phyloP scores from a whole-genome alignment of 345 rosid genomes.

The Pistacia integerrima region DNA sequence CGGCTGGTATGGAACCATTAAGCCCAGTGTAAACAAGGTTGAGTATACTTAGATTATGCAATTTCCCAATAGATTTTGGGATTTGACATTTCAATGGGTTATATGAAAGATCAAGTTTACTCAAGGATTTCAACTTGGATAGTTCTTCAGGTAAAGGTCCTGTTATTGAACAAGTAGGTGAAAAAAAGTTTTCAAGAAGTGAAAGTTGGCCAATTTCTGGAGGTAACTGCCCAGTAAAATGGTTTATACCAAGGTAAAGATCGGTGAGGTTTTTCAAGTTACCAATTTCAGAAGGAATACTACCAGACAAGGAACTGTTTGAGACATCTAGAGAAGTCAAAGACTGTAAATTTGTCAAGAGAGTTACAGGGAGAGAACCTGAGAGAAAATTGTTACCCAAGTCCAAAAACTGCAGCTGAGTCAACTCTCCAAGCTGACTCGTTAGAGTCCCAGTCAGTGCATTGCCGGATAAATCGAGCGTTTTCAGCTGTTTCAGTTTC shows the following conservation, averaged over 20 bases:
- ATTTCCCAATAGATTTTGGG: constrained; percentile 58
- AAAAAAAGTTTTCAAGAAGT: constrained; percentile 48
- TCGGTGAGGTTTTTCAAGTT: constrained; percentile 54
- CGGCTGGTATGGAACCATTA: constrained; percentile 66
- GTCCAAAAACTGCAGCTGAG: constrained; percentile 57
- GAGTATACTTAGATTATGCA: constrained; percentile 49
- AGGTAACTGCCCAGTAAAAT: constrained; percentile 69
- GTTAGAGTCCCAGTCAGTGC: constrained; percentile 56
- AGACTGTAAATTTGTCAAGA: constrained; percentile 47
- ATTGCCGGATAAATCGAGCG: constrained; percentile 67
- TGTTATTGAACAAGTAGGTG: constrained; percentile 55
- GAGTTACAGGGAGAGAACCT: constrained; percentile 51
- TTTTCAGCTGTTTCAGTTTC: constrained; percentile 40
- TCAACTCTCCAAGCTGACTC: constrained; percentile 45
- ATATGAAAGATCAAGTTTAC: constrained; percentile 72
- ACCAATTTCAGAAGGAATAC: constrained; percentile 63
- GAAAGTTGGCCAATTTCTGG: constrained; percentile 66
- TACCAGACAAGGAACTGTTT: constrained; percentile 68
- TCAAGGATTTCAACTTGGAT: constrained; percentile 43
- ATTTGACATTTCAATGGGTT: constrained; percentile 74
- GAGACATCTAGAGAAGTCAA: constrained; percentile 67
- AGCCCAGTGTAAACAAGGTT: constrained; percentile 64
- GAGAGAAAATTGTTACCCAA: constrained; percentile 60
- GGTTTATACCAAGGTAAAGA: constrained; percentile 73
- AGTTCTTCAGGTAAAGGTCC: constrained; percentile 79